Percentiles rank a stretch among this genome's conserved stretches.
Evolutionary conservation across 768 basidiomycete species (phyloP).

Genomic region (Kwoniella bestiolae): DNA sequence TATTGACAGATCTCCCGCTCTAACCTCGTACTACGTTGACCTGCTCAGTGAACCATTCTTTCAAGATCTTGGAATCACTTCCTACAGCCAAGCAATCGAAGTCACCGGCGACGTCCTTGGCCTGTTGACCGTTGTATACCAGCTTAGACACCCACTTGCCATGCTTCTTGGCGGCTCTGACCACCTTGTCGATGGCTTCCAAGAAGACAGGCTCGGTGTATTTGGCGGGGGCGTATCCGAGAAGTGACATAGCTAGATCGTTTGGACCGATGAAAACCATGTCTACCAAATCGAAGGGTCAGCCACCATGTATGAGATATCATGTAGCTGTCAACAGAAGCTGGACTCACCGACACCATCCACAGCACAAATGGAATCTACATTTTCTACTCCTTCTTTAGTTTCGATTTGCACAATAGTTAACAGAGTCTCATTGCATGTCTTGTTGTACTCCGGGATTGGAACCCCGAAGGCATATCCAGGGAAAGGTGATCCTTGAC

Average conservation of each 20-base stretch:
- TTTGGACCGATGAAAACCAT: conserved; percentile 49
- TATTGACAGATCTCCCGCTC: neutral
- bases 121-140: conserved; percentile 28
- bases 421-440: conserved; percentile 16
- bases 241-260: conserved; percentile 38
- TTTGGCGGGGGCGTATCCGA: conserved; percentile 28
- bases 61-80: conserved; percentile 38
- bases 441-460: neutral
- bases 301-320: neutral
- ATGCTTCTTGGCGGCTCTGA: conserved; percentile 19
- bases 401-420: conserved; percentile 50
- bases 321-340: neutral
- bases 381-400: conserved; percentile 43
- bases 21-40: conserved; percentile 2
- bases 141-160: conserved; percentile 25
- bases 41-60: conserved; percentile 30
- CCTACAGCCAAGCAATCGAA: conserved; percentile 41
- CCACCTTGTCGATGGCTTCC: conserved; percentile 32
- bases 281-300: conserved; percentile 23
- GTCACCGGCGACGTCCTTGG: conserved; percentile 13
- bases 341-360: conserved; percentile 43
- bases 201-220: conserved; percentile 30
- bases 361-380: conserved; percentile 45
- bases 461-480: neutral
- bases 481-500: conserved; percentile 30